Evolutionary conservation across 495 filamentous ascomycete genomes (phyloP), one percentile per base, ranked within the genome.

Genomic region (Durotheca rogersii): DNA sequence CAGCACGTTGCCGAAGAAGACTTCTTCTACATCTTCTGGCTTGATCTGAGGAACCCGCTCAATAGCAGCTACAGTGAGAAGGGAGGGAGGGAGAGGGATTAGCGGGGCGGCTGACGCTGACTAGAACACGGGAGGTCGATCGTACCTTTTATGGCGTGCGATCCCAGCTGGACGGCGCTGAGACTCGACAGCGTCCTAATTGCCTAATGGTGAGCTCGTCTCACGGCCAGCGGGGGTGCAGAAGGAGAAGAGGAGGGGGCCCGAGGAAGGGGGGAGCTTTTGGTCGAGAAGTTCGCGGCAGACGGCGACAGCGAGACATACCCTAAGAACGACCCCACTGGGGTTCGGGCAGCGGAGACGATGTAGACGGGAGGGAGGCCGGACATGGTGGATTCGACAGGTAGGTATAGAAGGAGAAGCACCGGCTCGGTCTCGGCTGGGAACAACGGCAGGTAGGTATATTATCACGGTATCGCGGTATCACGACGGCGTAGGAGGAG

Each of bases 1-100:
- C 58, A 98, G 80, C 42, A 98, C 93, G 78, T 98, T 98, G 64
- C 93, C 93, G 61, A 95, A 93, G 79, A 93, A 94, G 64, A 97
- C 88, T 65, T 98, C 93, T 65, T 97, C 81, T 16, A 98, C 89
- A 66, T 93, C 79, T 49, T 86, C 79, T 35, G 89, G 76, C 67
- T 92, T 87, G 72, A 98, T 80, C 54, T 84, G 83, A 47, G 92
- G 86, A 25, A 87, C 89, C 57, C 87, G 85, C 67, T 89, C 83
- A 56, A 98, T 75, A 49, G 91, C 91, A 67, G 88, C 89, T 92
- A 53, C 38, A 51, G 54, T 42, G 32, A 17, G 12, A 36, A 21
- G 57, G 39, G 43, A 21, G 20, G 49, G 47, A 56, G 39, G 43
- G 20, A 19, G 49, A 47, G 51, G 42, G 61, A 60, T 55, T 23